Percentiles rank a stretch among this genome's conserved stretches.
Conservation (phyloP, 352 stramenopile species). For the Phytopythium ostracodes region DNA sequence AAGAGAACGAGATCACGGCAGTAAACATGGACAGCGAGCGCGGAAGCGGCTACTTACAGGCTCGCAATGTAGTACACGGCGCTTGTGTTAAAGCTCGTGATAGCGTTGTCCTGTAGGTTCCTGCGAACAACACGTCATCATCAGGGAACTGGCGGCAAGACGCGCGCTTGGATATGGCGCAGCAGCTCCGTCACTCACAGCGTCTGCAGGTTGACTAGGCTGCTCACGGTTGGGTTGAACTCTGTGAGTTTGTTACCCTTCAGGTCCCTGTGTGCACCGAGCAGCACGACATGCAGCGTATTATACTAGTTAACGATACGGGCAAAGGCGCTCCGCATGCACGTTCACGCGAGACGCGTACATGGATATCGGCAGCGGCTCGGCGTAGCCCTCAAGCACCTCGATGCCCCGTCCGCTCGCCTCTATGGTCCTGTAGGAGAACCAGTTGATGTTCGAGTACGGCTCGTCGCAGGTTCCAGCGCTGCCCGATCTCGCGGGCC, state of each 20-base stretch:
- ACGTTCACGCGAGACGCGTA: background rate
- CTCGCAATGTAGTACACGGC: background rate
- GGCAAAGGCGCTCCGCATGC: too few relatives aligned
- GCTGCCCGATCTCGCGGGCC: background rate
- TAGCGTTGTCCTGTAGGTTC: background rate
- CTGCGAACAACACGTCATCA: background rate
- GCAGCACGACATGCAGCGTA: background rate
- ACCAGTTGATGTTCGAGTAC: background rate
- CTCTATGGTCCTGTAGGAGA: background rate
- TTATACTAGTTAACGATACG: background rate
- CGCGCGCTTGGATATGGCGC: background rate
- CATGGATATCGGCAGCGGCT: background rate
- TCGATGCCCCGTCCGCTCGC: background rate
- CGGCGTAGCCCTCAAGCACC: background rate
- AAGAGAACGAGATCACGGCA: background rate
- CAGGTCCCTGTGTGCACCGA: background rate
- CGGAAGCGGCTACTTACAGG: background rate
- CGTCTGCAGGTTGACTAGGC: background rate
- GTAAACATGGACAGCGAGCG: background rate
- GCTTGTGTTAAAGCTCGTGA: conserved; percentile 2
- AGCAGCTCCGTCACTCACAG: background rate
- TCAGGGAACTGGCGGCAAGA: background rate
- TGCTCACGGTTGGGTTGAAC: background rate
- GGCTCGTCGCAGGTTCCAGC: background rate
- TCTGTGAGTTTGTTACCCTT: background rate